phyloP scores from a whole-genome alignment of 1,284 basidiomycete genomes.

The Malassezia sympodialis region DNA sequence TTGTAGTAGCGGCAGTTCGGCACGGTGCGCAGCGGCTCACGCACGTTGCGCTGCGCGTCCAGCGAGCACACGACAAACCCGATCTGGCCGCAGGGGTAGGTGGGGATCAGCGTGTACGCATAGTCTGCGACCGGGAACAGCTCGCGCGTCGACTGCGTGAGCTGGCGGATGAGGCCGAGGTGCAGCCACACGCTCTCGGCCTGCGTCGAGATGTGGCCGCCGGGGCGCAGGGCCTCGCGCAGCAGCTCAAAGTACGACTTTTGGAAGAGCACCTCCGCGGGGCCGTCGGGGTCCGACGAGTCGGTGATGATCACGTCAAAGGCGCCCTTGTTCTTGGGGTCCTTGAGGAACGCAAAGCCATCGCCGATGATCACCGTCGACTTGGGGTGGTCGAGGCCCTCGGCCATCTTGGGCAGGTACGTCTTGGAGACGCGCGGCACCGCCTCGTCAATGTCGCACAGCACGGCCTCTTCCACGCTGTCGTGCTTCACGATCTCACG shows the following conservation, averaged over 20 bases:
- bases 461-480: slow-evolving; percentile 77
- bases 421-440: slow-evolving; percentile 88
- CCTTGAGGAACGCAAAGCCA: slow-evolving; percentile 90
- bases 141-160: slow-evolving; percentile 62
- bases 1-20: slow-evolving; percentile 67
- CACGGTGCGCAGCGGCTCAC: slow-evolving; percentile 57
- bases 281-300: slow-evolving; percentile 95
- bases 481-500: slow-evolving; percentile 94
- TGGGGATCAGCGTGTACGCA: slow-evolving; percentile 92
- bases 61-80: slow-evolving; percentile 88
- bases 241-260: slow-evolving; percentile 94
- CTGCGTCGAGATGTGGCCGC: slow-evolving; percentile 91
- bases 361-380: slow-evolving; percentile 86
- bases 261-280: slow-evolving; percentile 87
- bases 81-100: slow-evolving; percentile 94
- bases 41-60: slow-evolving; percentile 48
- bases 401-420: slow-evolving; percentile 89
- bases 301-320: slow-evolving; percentile 98
- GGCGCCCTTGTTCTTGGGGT: slow-evolving; percentile 61
- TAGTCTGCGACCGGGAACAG: slow-evolving; percentile 82
- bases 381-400: slow-evolving; percentile 68
- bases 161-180: slow-evolving; percentile 71
- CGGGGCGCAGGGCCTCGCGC: slow-evolving; percentile 74
- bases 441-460: slow-evolving; percentile 98
- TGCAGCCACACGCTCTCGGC: slow-evolving; percentile 95